Evolutionary conservation across 306 rosid genomes (phyloP).

Genomic region (Castanopsis chinensis): DNA sequence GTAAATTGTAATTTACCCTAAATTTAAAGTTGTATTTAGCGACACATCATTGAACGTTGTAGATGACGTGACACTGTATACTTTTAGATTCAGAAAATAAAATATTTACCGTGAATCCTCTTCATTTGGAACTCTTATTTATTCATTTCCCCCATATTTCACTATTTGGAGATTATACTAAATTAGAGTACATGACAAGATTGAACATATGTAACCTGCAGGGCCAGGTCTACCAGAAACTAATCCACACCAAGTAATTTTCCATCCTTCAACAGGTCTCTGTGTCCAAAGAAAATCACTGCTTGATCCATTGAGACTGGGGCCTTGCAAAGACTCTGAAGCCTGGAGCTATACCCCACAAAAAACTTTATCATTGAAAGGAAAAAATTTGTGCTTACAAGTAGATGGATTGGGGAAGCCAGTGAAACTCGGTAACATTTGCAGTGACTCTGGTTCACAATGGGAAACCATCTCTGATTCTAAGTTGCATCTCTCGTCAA

Average conservation of each 20-base stretch:
- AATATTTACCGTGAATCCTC: too few species aligned
- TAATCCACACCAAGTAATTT: slow-evolving; percentile 44
- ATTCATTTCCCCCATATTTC: too few species aligned
- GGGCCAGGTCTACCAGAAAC: slow-evolving; percentile 48
- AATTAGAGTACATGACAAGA: too few species aligned
- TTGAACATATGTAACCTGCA: slow-evolving; percentile 18
- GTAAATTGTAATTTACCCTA: too few species aligned
- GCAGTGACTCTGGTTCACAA: slow-evolving; percentile 38
- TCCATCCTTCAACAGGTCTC: slow-evolving; percentile 73
- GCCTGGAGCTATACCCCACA: slow-evolving; percentile 59
- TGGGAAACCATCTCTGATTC: slow-evolving; percentile 82
- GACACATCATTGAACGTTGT: too few species aligned
- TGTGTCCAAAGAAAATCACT: slow-evolving; percentile 50
- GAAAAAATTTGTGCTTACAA: slow-evolving; percentile 68
- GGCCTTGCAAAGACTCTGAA: slow-evolving; percentile 56
- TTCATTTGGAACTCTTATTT: too few species aligned
- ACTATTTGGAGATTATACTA: too few species aligned
- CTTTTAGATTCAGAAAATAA: too few species aligned
- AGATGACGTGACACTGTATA: too few species aligned
- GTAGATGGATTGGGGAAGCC: slow-evolving; percentile 42
- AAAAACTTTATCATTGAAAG: slow-evolving; percentile 44
- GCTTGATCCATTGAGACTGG: slow-evolving; percentile 45
- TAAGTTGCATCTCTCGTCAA: slow-evolving; percentile 65
- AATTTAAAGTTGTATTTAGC: accelerated
- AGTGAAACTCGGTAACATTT: slow-evolving; percentile 46